Evolutionary conservation across 2,329 filamentous ascomycete species (phyloP), one percentile per base, ranked within the genome.

Genomic region (Beauveria scarabaeidicola): DNA sequence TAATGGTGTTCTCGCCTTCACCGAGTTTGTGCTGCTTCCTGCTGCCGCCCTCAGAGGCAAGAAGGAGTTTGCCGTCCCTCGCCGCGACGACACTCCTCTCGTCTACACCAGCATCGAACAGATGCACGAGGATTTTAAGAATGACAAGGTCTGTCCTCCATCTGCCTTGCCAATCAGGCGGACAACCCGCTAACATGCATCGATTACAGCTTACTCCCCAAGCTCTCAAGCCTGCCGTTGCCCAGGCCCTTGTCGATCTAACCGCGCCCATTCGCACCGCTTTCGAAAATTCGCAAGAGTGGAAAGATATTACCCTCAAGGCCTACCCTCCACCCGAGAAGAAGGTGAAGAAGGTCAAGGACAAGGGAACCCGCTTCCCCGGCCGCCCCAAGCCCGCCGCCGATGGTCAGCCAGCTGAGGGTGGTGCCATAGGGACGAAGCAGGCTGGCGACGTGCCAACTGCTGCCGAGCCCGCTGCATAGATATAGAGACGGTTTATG

Each of bases 1-100:
- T 32, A 97, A 97, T 70, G 94, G 93, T 21, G 78, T 97, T 13
- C 77, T 97, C 55, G 85, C 88, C 2, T 92, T 97, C 63, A 86
- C 94, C 21, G 90, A 97, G 73, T 90, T 85, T 69, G 90, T 97
- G 32, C 79, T 97, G 36, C 81, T 99, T 10, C 91, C 91, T 0
- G 89, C 87, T 3, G 79, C 85, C 10, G 80, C 81, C n/a, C 77
- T 96, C 51, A 81, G 77, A 61, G 78, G 82, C 61, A 77, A 78
- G 62, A 75, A 77, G 29, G 81, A 83, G 56, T 95, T 97, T 71
- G 75, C 78, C 5, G 88, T 96, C 8, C 78, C 86, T 63, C 79
- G 86, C 67, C 77, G 84, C 70, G 89, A 89, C 61, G 81, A 76
- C 41, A 90, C 94, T 69, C 85, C 90, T 1, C 76, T 96, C 38